A percentile compares a stretch with the other conserved stretches of the same genome.
Conservation (phyloP, 106 monocot genomes). For the Chionographis japonica region DNA sequence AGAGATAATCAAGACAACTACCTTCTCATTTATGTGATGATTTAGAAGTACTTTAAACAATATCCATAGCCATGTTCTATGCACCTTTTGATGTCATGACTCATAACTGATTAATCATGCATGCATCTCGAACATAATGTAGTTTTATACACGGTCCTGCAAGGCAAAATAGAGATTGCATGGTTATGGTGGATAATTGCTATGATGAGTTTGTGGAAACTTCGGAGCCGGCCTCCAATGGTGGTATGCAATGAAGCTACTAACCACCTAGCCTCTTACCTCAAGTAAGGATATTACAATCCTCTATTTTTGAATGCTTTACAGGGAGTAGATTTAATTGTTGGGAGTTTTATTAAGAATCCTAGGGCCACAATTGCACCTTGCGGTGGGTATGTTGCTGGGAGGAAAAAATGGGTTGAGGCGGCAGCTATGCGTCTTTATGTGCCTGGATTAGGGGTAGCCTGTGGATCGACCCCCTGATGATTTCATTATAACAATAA, state of each 20-base stretch:
- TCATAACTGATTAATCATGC: not conserved
- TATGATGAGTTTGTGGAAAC: slow-evolving; percentile 96
- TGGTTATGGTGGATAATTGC: slow-evolving; percentile 96
- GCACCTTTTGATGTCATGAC: no score
- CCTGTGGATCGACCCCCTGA: slow-evolving; percentile 79
- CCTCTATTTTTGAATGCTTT: slow-evolving; percentile 5
- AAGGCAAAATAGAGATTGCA: slow-evolving; percentile 75
- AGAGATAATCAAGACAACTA: slow-evolving; percentile 60
- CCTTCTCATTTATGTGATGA: no score
- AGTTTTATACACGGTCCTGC: slow-evolving; percentile 4
- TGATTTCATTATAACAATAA: no score
- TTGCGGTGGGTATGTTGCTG: slow-evolving; percentile 93
- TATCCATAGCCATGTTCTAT: slow-evolving; percentile 1
- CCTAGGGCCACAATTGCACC: slow-evolving; percentile 94
- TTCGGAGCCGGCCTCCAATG: slow-evolving; percentile 75
- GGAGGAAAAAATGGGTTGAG: slow-evolving; percentile 69
- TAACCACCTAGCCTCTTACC: not conserved
- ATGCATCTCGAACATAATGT: not conserved
- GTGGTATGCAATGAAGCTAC: slow-evolving; percentile 47
- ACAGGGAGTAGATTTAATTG: slow-evolving; percentile 92
- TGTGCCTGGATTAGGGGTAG: slow-evolving; percentile 89
- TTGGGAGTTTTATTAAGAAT: slow-evolving; percentile 95
- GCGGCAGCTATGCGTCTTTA: slow-evolving; percentile 79
- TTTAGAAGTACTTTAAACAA: not conserved
- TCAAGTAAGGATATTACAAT: not conserved